These are phyloP conservation scores for Vaccinium corymbosum DNA, from an alignment of 148 eudicot species.

Conservation along the genomic window DNA sequence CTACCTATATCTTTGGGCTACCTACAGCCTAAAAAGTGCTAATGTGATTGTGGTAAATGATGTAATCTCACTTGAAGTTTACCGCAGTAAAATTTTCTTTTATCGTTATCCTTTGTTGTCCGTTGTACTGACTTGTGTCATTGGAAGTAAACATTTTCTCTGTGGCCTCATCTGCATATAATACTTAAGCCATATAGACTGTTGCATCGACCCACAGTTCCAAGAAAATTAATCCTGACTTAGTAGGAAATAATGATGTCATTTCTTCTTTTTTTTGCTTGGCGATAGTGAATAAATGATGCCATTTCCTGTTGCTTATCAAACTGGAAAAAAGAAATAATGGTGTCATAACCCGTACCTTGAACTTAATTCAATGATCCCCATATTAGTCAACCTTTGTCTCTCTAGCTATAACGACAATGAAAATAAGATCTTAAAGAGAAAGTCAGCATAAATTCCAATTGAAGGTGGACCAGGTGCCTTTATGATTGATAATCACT, in stretches of 20 bases:
- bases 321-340: background rate
- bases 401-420: no score
- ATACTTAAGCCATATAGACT: background rate
- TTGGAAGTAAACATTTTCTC: background rate
- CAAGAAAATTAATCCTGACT: slow-evolving; percentile 10
- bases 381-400: no score
- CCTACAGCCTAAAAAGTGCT: background rate
- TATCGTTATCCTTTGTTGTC: background rate
- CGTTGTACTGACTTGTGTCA: background rate
- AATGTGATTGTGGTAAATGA: background rate
- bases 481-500: background rate
- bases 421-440: no score
- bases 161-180: background rate
- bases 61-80: background rate
- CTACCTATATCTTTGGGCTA: background rate
- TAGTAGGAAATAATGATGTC: background rate
- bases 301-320: background rate
- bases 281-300: no score
- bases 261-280: background rate
- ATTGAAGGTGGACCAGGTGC: no score
- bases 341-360: background rate
- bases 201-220: background rate
- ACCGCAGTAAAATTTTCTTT: background rate
- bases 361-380: no score
- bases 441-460: no score